A percentile compares a stretch with the other conserved stretches of the same genome.
Conservation (phyloP, 2,329 filamentous ascomycete genomes). For the Venturia carpophila region DNA sequence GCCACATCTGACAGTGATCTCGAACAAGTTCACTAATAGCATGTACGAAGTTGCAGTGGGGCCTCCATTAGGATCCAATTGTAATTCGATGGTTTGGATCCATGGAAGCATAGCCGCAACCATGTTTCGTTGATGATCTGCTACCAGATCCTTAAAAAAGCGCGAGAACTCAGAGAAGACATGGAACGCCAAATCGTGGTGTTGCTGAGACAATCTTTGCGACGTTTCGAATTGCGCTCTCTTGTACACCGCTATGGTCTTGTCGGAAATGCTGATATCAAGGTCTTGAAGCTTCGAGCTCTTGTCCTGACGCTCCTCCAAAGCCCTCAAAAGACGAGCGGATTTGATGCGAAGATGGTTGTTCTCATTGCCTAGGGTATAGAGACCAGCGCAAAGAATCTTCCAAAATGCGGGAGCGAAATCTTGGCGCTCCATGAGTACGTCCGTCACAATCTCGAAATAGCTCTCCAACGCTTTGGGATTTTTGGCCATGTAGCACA, state of each 20-base stretch:
- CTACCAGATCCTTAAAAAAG: constrained; percentile 81
- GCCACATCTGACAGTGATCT: constrained; percentile 91
- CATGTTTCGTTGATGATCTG: constrained; percentile 82
- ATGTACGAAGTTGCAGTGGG: constrained; percentile 91
- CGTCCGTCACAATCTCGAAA: constrained; percentile 83
- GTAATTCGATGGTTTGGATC: constrained; percentile 90
- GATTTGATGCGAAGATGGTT: constrained; percentile 86
- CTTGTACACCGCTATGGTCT: constrained; percentile 97
- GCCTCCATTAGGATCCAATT: constrained; percentile 83
- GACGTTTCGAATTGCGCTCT: constrained; percentile 95
- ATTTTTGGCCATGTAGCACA: constrained; percentile 76
- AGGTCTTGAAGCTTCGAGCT: constrained; percentile 93
- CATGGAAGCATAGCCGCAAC: constrained; percentile 91
- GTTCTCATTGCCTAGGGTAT: constrained; percentile 86
- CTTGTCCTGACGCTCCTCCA: constrained; percentile 76
- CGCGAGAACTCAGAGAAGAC: constrained; percentile 93
- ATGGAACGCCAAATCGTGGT: constrained; percentile 81
- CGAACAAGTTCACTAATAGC: constrained; percentile 85
- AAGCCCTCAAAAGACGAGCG: constrained; percentile 65
- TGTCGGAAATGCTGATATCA: constrained; percentile 96
- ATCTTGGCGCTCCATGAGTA: constrained; percentile 73
- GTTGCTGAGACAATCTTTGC: constrained; percentile 76
- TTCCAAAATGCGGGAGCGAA: constrained; percentile 87
- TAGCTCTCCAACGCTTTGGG: constrained; percentile 88
- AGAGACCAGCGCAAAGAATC: constrained; percentile 77